Evolutionary conservation across 495 filamentous ascomycete genomes (phyloP).

Genomic region (Penicillium roqueforti): DNA sequence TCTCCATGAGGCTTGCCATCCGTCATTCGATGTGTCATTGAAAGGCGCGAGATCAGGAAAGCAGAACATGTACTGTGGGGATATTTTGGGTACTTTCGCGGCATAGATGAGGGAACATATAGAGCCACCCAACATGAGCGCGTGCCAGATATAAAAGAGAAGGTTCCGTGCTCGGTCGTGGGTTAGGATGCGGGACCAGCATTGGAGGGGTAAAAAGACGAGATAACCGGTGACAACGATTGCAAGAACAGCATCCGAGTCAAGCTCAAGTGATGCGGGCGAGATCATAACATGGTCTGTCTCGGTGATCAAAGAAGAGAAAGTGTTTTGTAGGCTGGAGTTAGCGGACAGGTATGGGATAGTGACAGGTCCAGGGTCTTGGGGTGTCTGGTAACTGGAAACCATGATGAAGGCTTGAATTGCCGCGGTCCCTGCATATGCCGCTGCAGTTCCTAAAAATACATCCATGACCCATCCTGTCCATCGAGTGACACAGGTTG

Average conservation of each 20-base stretch:
- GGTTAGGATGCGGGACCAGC: constrained; percentile 30
- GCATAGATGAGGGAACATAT: constrained; percentile 29
- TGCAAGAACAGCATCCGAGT: constrained; percentile 34
- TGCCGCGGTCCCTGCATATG: constrained; percentile 35
- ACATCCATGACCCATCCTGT: constrained; percentile 33
- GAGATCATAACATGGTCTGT: constrained; percentile 16
- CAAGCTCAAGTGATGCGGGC: constrained; percentile 30
- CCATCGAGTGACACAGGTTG: constrained; percentile 31
- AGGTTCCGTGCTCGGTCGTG: constrained; percentile 24
- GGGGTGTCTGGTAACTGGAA: constrained; percentile 12
- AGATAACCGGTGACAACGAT: constrained; percentile 39
- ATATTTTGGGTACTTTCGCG: constrained; percentile 10
- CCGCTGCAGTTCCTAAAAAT: constrained; percentile 32
- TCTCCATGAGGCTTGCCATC: constrained; percentile 25
- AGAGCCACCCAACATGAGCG: constrained; percentile 30
- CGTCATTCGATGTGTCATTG: constrained; percentile 23
- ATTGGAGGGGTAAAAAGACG: constrained; percentile 35
- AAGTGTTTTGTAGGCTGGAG: constrained; percentile 14
- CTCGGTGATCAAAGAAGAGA: constrained; percentile 26
- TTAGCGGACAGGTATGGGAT: constrained; percentile 25
- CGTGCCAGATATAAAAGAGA: constrained; percentile 31
- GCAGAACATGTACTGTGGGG: constrained; percentile 34
- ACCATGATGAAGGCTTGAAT: constrained; percentile 35
- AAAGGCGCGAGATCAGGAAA: constrained; percentile 24
- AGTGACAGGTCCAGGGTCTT: constrained; percentile 16